Base-by-base conservation (phyloP, 371 early-diverging fungal species). In the Mortierella sp. region DNA sequence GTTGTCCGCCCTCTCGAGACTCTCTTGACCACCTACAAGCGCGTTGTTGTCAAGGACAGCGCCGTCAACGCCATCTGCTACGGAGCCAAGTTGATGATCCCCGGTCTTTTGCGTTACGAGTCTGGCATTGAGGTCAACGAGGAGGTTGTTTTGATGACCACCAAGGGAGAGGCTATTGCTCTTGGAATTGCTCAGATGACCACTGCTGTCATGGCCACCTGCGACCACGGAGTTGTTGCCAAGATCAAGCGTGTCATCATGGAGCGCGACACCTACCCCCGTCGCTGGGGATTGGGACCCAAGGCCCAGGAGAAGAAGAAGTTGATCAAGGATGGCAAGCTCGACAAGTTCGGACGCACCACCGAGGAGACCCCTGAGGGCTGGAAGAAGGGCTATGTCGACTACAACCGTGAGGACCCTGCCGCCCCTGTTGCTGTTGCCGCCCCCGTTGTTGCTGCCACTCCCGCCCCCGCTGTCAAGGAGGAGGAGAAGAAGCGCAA, bases 161-260 rank as follows among this genome's bases (percentile, higher is more conserved):
- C 99, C 79, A 99, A 99, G 94, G 99, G 99, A 84, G 99, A 99
- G 89, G 99, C 99, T 48, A 97, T 99, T 83, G 99, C 99, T 52
- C 91, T 99, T 16, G 99, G 95, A 65, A 96, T 97, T 81, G 98
- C 99, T 34, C 94, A 96, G 89, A 99, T 99, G 97, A 96, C 97
- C 47, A 98, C 99, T 14, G 94, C 98, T 38, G 98, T 98, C 79
- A 98, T 99, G 97, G 96, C 95, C 44, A 95, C 97, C 13, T 95
- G 96, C 90, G 93, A 94, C 76, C 97, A 97, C 89, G 98, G 98
- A 65, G 97, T 99, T 38, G 99, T 99, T 74, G 97, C 98, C 85
- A 97, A 98, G 93, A 98, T 99, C 88, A 99, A 99, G 95, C 95
- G 99, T 88, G 99, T 99, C 68, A 99, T 99, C 81, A 99, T 99